Conservation (phyloP, 2,329 filamentous ascomycete species). For the Colletotrichum sp. region DNA sequence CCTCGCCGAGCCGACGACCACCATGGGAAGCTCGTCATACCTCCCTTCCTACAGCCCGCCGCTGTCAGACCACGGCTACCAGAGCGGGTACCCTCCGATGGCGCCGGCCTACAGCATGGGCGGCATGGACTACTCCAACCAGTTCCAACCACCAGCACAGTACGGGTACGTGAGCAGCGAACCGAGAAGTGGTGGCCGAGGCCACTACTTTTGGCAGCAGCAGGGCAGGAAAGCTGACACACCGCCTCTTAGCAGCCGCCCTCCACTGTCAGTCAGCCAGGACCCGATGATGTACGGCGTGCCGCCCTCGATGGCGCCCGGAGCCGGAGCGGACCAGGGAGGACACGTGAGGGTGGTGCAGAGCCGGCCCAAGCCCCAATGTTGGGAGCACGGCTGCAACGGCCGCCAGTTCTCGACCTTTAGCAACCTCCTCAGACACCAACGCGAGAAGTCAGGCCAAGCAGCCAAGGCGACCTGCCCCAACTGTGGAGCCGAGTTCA, state of each 20-base stretch:
- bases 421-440: slow-evolving; percentile 90
- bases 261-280: slow-evolving; percentile 40
- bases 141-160: slow-evolving; percentile 35
- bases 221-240: background rate
- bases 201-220: background rate
- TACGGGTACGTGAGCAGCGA: slow-evolving; percentile 41
- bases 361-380: slow-evolving; percentile 88
- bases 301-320: slow-evolving; percentile 39
- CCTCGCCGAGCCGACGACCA: slow-evolving; percentile 52
- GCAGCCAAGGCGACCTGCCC: slow-evolving; percentile 89
- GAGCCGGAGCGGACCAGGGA: slow-evolving; percentile 32
- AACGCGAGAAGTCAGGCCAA: slow-evolving; percentile 92
- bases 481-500: slow-evolving; percentile 92
- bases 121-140: slow-evolving; percentile 46
- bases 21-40: slow-evolving; percentile 48
- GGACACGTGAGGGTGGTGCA: slow-evolving; percentile 72
- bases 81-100: slow-evolving; percentile 37
- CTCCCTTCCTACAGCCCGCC: slow-evolving; percentile 56
- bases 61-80: slow-evolving; percentile 45
- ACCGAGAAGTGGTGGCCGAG: background rate
- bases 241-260: slow-evolving; percentile 35
- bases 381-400: slow-evolving; percentile 97
- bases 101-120: slow-evolving; percentile 45
- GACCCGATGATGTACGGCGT: slow-evolving; percentile 52
- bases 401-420: slow-evolving; percentile 96